Conservation (phyloP, 805 yeast genomes). For the Candida germanica region DNA sequence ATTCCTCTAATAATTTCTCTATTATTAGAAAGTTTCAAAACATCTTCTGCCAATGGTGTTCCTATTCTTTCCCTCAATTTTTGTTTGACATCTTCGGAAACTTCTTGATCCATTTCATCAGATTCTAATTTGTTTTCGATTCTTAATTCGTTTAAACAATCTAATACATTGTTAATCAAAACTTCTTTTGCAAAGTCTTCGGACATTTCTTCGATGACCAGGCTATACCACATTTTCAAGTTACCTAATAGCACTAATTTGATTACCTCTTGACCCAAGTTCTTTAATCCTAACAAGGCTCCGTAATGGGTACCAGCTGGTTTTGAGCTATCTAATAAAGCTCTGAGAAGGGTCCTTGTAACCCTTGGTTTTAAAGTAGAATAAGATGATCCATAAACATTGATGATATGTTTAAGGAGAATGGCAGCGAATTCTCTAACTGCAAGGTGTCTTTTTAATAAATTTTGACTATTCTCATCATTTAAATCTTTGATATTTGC, state of each 20-base stretch:
- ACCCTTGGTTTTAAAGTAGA: slow-evolving; percentile 90
- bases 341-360: slow-evolving; percentile 87
- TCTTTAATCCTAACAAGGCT: slow-evolving; percentile 77
- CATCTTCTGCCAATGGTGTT: slow-evolving; percentile 46
- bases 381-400: slow-evolving; percentile 78
- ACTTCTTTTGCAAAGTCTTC: slow-evolving; percentile 44
- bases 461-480: slow-evolving; percentile 23
- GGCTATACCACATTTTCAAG: slow-evolving; percentile 71
- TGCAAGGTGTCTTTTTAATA: slow-evolving; percentile 44
- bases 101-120: slow-evolving; percentile 32
- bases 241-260: slow-evolving; percentile 83
- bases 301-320: slow-evolving; percentile 93
- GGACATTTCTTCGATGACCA: slow-evolving; percentile 47
- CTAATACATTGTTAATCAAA: slow-evolving; percentile 48
- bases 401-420: slow-evolving; percentile 72
- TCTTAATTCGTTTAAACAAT: slow-evolving; percentile 51
- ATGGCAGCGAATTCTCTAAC: slow-evolving; percentile 88
- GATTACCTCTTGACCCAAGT: slow-evolving; percentile 83
- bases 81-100: slow-evolving; percentile 28
- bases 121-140: slow-evolving; percentile 17
- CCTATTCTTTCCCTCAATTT: slow-evolving; percentile 64
- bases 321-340: slow-evolving; percentile 78
- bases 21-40: slow-evolving; percentile 48
- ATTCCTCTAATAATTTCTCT: slow-evolving; percentile 57
- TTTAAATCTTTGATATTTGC: slow-evolving; percentile 36